Base-by-base conservation (phyloP, 1,139 yeast species). In the Diutina mesorugosa region DNA sequence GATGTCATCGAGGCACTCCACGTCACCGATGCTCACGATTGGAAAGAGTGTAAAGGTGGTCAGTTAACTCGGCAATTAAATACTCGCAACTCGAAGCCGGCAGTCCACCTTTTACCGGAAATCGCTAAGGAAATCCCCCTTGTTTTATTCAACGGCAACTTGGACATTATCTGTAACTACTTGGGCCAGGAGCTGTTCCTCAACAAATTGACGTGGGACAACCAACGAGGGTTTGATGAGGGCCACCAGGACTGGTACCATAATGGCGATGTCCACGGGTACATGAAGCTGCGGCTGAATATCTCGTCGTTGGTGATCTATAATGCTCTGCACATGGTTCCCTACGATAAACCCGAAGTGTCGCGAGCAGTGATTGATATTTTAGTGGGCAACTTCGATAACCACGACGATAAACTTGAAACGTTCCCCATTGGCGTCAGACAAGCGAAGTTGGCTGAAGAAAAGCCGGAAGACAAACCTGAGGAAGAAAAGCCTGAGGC, bases 261-360 rank as follows among this genome's bases (percentile, higher is more conserved):
- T 65, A 73, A 76, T 58, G 73, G 74, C 14, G 63, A 67, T 6
- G 57, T 62, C 6, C 82, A 79, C 0, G 95, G 95, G 0, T 72
- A 72, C 55, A 68, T 85, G 50, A 71, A 72, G 59, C 67, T 64
- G 16, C 91, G 84, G 57, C 78, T 90, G 60, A 89, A 89, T 64
- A 73, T 93, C 64, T 87, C 97, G 0, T 87, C 85, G 67, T 81
- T 89, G 35, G 81, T 84, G 60, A 81, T 91, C 1, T 82, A 73
- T 65, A 82, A 89, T 63, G 81, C 96, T 0, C 85, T 95, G 4
- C 99, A 93, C 67, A 93, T 93, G 99, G 96, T 91, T 28, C 96
- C 99, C 1, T 87, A 82, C 63, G 98, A 93, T 66, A 70, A 81
- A 57, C 89, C 96, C 0, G 47, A 38, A 35, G n/a, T 35, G 9